These are phyloP conservation scores for Thuja plicata DNA, from an alignment of 83 land plant genomes.

Conservation along the genomic window DNA sequence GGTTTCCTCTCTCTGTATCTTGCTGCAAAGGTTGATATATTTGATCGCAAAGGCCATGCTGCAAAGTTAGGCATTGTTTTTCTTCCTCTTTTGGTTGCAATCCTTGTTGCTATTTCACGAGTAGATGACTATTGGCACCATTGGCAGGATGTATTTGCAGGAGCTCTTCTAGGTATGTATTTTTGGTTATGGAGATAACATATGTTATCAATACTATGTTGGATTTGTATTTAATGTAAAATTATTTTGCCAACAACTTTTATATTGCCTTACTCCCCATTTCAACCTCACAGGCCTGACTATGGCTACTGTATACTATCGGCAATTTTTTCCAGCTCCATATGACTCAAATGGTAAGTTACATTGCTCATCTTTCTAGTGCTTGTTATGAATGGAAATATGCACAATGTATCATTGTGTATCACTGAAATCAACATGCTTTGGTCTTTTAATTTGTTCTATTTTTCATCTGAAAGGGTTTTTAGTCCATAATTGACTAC, in stretches of 20 bases:
- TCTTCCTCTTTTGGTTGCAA: slow-evolving; percentile 64
- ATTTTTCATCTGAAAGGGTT: not conserved
- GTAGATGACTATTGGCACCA: slow-evolving; percentile 97
- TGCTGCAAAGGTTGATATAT: slow-evolving; percentile 68
- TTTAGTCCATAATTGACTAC: too few species aligned
- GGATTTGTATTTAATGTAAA: not conserved
- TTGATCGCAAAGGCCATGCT: slow-evolving; percentile 76
- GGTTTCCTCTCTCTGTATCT: slow-evolving; percentile 75
- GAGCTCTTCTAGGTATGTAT: slow-evolving; percentile 66
- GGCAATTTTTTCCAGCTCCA: slow-evolving; percentile 72
- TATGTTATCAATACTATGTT: not conserved
- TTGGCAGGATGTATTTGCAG: slow-evolving; percentile 90
- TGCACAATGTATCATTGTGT: not conserved
- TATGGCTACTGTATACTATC: slow-evolving; percentile 67
- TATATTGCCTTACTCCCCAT: not conserved
- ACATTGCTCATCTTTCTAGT: not conserved
- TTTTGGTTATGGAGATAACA: too few species aligned
- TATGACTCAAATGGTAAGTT: slow-evolving; percentile 46
- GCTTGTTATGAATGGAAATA: not conserved
- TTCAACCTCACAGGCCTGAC: slow-evolving; percentile 38
- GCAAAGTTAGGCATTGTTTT: slow-evolving; percentile 73
- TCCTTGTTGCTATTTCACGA: slow-evolving; percentile 77
- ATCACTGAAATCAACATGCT: not conserved
- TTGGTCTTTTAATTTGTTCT: not conserved
- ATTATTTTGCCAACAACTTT: not conserved